phyloP scores from a whole-genome alignment of 208 protist species.

The Leishmania mexicana region DNA sequence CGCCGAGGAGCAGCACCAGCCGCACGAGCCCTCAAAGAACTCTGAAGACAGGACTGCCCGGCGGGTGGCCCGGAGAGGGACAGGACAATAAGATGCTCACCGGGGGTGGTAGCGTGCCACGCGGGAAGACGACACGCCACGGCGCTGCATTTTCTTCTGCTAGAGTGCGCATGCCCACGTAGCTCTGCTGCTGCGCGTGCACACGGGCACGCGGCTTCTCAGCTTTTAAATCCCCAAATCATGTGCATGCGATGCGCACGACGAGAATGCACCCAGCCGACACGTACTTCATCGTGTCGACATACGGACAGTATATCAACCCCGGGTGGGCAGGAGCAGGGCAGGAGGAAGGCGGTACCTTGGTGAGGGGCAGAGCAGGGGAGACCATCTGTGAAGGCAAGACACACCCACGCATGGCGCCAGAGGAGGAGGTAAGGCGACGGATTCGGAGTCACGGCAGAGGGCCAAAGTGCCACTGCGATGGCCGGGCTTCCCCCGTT shows the following conservation, averaged over 20 bases:
- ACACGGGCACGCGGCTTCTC: too few species aligned
- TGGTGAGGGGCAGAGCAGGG: neutral
- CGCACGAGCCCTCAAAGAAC: neutral
- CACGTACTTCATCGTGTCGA: too few species aligned
- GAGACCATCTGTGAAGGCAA: neutral
- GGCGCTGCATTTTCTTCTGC: too few species aligned
- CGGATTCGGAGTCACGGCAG: neutral
- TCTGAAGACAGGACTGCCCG: neutral
- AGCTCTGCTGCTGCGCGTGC: too few species aligned
- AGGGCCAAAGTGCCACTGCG: neutral
- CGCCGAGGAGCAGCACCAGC: neutral
- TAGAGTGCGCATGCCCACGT: too few species aligned
- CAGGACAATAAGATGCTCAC: neutral
- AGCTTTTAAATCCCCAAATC: too few species aligned
- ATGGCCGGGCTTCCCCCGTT: neutral
- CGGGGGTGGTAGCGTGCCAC: neutral
- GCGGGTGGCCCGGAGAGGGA: neutral
- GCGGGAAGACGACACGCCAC: neutral
- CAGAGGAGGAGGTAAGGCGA: neutral
- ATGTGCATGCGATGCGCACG: too few species aligned
- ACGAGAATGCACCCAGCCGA: too few species aligned
- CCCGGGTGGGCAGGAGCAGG: too few species aligned
- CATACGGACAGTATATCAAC: too few species aligned
- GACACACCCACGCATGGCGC: neutral
- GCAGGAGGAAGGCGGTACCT: neutral